Percentiles rank a stretch among this genome's conserved stretches.
phyloP scores from a whole-genome alignment of 257 asterid species.

The Phtheirospermum japonicum region DNA sequence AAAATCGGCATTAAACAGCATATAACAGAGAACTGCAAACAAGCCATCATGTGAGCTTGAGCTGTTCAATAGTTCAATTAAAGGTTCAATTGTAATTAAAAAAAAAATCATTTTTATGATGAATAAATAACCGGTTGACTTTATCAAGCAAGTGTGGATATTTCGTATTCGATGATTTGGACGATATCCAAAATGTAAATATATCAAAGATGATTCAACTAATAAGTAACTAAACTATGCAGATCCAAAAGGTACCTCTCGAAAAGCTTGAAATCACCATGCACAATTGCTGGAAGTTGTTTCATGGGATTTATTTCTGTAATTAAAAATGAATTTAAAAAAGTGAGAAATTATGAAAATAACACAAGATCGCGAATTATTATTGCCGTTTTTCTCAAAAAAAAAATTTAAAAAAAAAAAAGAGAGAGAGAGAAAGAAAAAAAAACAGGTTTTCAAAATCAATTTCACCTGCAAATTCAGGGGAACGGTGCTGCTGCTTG shows the following conservation, averaged over 20 bases:
- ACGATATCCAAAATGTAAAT: not conserved
- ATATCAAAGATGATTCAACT: not conserved
- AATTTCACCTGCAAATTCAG: constrained; percentile 60
- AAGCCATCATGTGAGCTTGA: not conserved
- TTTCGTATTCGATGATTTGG: not conserved
- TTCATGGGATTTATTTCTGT: constrained; percentile 81
- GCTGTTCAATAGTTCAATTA: not conserved
- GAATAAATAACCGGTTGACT: too few species aligned
- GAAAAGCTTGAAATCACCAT: constrained; percentile 77
- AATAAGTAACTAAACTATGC: not conserved
- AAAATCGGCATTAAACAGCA: not conserved
- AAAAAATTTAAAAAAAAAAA: too few species aligned
- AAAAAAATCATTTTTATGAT: too few species aligned
- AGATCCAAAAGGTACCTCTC: constrained; percentile 57
- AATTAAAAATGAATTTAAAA: too few species aligned
- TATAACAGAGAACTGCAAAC: not conserved
- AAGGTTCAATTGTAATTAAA: not conserved
- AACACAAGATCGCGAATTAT: not conserved
- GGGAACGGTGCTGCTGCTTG: constrained; percentile 49
- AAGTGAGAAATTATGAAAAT: not conserved
- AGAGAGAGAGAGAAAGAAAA: too few species aligned
- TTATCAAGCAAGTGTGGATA: not conserved
- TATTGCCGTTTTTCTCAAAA: not conserved
- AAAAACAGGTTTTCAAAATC: not conserved
- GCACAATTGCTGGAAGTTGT: constrained; percentile 74